Evolutionary conservation across 1,284 basidiomycete genomes (phyloP), one percentile per base, ranked within the genome.

Genomic region (Rhodotorula sp.): DNA sequence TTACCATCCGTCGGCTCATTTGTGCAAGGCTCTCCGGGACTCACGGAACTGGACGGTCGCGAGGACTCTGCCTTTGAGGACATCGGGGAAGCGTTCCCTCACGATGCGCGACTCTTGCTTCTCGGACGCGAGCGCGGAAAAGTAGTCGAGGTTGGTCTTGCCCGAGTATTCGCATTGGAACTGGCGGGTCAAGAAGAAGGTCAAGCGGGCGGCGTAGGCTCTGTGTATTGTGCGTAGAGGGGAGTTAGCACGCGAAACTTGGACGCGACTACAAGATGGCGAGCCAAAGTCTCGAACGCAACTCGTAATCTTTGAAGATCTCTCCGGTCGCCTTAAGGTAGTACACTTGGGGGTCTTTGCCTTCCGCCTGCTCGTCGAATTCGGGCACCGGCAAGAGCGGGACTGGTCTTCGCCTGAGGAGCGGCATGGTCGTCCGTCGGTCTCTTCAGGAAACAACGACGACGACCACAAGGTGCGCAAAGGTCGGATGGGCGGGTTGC

Each of bases 141-240:
- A 96, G 83, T 93, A 99, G 82, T 93, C 90, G 66, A 99, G 85
- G 65, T 89, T 89, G 76, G 91, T 91, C 83, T 92, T 95, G 80
- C 93, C 93, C 53, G 92, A 94, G 77, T 95, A 91, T 84, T 95
- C 92, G 80, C 93, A 94, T 79, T 94, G 91, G 82, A 96, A 95
- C 80, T 93, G 89, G 78, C 91, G 93, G 76, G 92, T 87, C 73
- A 89, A 87, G 83, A 96, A 96, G 84, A 96, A 98, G 70, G 90
- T 90, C 85, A 95, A 90, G 72, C 95, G 88, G 46, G 90, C 87
- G 33, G 90, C 87, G 83, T 95, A 98, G 53, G 68, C n/a, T 26
- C 69, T 72, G 64, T 18, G 33, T 29, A 60, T n/a, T n/a, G 49
- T 6, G 53, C 26, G 57, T 20, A 8, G 44, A 42, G 26, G 6